Conservation (phyloP, 1,139 yeast genomes). For the Kurtzmaniella quercitrusa region DNA sequence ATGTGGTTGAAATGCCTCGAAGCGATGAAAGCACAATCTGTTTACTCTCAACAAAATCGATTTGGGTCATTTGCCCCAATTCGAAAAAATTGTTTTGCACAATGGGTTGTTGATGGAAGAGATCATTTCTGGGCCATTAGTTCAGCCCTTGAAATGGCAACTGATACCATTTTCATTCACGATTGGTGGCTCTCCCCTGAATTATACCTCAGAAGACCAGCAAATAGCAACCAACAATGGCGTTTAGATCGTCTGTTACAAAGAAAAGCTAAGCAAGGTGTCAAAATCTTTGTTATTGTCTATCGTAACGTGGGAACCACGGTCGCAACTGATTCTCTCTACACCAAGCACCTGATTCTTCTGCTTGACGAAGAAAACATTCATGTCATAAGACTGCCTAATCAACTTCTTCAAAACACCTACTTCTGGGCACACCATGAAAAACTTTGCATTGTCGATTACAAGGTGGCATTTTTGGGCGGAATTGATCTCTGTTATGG, state of each 20-base stretch:
- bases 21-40: slow-evolving; percentile 61
- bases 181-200: slow-evolving; percentile 99
- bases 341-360: slow-evolving; percentile 89
- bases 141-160: slow-evolving; percentile 88
- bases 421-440: slow-evolving; percentile 99
- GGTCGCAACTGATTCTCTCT: slow-evolving; percentile 88
- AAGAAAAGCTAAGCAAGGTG: slow-evolving; percentile 91
- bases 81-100: slow-evolving; percentile 79
- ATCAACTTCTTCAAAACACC: slow-evolving; percentile 88
- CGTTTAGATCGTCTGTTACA: slow-evolving; percentile 85
- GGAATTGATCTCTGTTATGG: slow-evolving; percentile 97
- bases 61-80: slow-evolving; percentile 93
- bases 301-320: slow-evolving; percentile 94
- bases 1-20: slow-evolving; percentile 76
- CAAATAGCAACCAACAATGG: slow-evolving; percentile 93
- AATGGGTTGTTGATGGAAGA: slow-evolving; percentile 96
- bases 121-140: slow-evolving; percentile 97
- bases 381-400: slow-evolving; percentile 91
- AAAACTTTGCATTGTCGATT: slow-evolving; percentile 82
- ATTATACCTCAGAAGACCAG: slow-evolving; percentile 86
- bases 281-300: slow-evolving; percentile 87
- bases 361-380: slow-evolving; percentile 79
- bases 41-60: slow-evolving; percentile 72
- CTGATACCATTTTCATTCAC: slow-evolving; percentile 89
- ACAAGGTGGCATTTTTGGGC: slow-evolving; percentile 85